Percentiles rank a stretch among this genome's conserved stretches.
These are phyloP conservation scores for Rhodotorula kratochvilovae DNA, from an alignment of 768 basidiomycete genomes.

Conservation along the genomic window DNA sequence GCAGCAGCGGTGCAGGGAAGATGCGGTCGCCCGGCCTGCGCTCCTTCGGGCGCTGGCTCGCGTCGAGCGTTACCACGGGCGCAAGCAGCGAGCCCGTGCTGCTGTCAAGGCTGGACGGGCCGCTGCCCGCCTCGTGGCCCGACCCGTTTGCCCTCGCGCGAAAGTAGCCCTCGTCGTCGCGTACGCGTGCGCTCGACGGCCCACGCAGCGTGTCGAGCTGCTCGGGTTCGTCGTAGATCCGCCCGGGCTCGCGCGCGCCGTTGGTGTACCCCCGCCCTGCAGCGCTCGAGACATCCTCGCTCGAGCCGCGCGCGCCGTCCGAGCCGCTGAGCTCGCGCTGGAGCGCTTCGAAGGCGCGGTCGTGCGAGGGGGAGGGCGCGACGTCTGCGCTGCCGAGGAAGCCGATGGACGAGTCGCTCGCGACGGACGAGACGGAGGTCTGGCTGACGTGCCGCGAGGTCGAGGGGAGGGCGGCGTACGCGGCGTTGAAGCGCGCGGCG, in stretches of 20 bases:
- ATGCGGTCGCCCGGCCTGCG: conserved; percentile 14
- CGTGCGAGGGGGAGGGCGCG: neutral
- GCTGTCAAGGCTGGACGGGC: neutral
- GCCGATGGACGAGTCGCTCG: conserved; percentile 1
- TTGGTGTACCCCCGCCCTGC: neutral
- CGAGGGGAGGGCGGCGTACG: conserved; percentile 11
- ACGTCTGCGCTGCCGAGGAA: neutral
- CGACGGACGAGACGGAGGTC: conserved; percentile 12
- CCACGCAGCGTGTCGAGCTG: conserved; percentile 6
- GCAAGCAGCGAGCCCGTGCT: neutral
- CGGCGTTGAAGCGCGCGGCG: conserved; percentile 13
- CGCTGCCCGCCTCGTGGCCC: neutral
- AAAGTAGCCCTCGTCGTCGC: neutral
- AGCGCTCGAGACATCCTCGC: neutral
- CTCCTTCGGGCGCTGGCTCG: neutral
- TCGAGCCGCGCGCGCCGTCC: neutral
- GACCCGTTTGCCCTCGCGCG: neutral
- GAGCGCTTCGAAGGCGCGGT: conserved; percentile 19
- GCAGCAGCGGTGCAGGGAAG: conserved; percentile 33
- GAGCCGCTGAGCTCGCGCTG: conserved; percentile 19
- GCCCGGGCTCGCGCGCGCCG: neutral
- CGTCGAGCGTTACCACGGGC: neutral
- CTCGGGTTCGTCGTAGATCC: conserved; percentile 15
- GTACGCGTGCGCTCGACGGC: neutral
- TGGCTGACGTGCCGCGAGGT: conserved; percentile 4